These are phyloP conservation scores for Hypoxylon crocopeplum DNA, from an alignment of 495 filamentous ascomycete genomes.

Conservation along the genomic window DNA sequence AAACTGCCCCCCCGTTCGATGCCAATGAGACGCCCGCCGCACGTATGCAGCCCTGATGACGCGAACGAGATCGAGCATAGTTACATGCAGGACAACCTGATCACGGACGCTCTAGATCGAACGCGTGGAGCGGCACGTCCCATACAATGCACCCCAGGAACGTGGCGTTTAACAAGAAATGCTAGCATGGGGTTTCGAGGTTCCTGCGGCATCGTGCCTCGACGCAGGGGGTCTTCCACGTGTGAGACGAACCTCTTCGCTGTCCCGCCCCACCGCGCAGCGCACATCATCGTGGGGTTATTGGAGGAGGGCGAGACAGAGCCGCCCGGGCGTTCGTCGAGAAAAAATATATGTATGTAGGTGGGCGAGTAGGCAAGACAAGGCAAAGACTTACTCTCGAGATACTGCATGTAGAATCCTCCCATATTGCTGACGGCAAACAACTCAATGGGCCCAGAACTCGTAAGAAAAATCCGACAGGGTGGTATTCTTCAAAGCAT, in stretches of 20 bases:
- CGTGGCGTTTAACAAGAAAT: constrained; percentile 34
- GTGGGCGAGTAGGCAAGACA: constrained; percentile 8
- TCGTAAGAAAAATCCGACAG: constrained; percentile 23
- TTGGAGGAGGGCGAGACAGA: constrained; percentile 15
- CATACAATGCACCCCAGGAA: constrained; percentile 33
- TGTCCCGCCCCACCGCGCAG: constrained; percentile 38
- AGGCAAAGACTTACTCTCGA: constrained; percentile 67
- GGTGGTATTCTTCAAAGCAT: constrained; percentile 39
- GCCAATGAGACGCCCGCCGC: constrained; percentile 39
- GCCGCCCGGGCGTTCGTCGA: background rate
- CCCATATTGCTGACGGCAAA: constrained; percentile 53
- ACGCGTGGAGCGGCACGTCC: constrained; percentile 26
- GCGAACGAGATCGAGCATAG: constrained; percentile 43
- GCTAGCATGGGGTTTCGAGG: constrained; percentile 20
- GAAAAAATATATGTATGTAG: no score
- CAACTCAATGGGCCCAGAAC: constrained; percentile 32
- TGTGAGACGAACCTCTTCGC: constrained; percentile 42
- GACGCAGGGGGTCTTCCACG: constrained; percentile 44
- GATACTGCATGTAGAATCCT: constrained; percentile 69
- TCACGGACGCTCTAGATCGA: constrained; percentile 40
- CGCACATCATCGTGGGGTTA: constrained; percentile 37
- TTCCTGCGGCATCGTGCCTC: constrained; percentile 38
- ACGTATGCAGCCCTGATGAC: constrained; percentile 45
- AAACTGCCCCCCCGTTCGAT: constrained; percentile 38
- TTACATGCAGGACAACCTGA: constrained; percentile 57